These are phyloP conservation scores for Magnaporthiopsis poae DNA, from an alignment of 2,329 filamentous ascomycete genomes.

Conservation along the genomic window DNA sequence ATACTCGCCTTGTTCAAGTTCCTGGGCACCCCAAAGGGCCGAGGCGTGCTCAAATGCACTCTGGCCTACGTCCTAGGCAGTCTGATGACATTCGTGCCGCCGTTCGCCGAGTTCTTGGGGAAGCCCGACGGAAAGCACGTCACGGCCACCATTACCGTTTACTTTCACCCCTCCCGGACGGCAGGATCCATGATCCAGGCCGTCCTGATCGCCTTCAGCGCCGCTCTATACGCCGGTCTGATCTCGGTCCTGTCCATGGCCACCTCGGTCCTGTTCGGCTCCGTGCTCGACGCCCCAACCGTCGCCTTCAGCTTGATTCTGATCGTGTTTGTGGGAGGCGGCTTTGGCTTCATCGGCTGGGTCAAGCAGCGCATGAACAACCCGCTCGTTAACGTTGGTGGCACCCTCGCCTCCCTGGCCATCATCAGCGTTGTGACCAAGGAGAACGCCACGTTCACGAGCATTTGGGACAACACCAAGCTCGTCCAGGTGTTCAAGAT, in stretches of 20 bases:
- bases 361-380: constrained; percentile 70
- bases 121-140: constrained; percentile 86
- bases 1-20: constrained; percentile 44
- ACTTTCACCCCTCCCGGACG: constrained; percentile 83
- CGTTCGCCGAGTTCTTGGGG: constrained; percentile 64
- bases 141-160: constrained; percentile 86
- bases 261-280: constrained; percentile 70
- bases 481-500: constrained; percentile 76
- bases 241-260: constrained; percentile 79
- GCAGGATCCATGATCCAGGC: constrained; percentile 86
- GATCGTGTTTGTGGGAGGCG: constrained; percentile 74
- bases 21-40: constrained; percentile 61
- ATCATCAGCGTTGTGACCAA: constrained; percentile 86
- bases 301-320: constrained; percentile 72
- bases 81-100: constrained; percentile 71
- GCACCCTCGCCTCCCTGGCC: constrained; percentile 75
- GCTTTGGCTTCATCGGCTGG: constrained; percentile 80
- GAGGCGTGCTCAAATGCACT: constrained; percentile 80
- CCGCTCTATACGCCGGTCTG: constrained; percentile 67
- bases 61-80: constrained; percentile 81
- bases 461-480: constrained; percentile 71
- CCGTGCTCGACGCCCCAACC: constrained; percentile 52
- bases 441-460: constrained; percentile 75
- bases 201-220: constrained; percentile 62
- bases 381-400: constrained; percentile 73